Base-by-base conservation (phyloP, 2,329 filamentous ascomycete genomes). In the Colletotrichum tabaci region DNA sequence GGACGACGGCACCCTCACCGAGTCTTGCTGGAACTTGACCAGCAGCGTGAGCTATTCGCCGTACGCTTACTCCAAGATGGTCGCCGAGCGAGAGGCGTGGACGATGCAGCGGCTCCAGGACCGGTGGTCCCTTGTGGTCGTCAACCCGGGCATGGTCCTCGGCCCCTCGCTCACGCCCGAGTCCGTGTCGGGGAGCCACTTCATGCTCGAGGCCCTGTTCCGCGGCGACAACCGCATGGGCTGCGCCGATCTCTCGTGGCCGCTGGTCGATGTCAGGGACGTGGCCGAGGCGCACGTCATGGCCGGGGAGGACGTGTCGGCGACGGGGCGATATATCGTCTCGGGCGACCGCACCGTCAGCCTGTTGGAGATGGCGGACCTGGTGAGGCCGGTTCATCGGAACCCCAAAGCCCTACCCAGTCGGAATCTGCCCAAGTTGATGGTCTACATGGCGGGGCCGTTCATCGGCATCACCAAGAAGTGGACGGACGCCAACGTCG, bases 111-210 rank as follows among this genome's bases (percentile, higher is more conserved):
- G 67, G 18, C 42, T 62, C 26, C 72, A 73, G 21, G 58, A 49
- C 61, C 72, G 67, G 47, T 74, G 74, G 74, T 61, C 67, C 35
- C 40, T 74, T 15, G 58, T 64, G 26, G 65, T 67, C 16, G 60
- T 74, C 18, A 71, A 71, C 57, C 74, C 74, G 5, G 72, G 58
- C 42, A 23, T 74, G 6, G 72, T 74, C 40, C 61, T 52, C n/a
- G 74, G 74, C 18, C 74, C 74, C 12, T 57, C 74, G 10, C 66
- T 74, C 2, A 73, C 68, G 21, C 57, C 61, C 46, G 66, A 69
- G n/a, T 74, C 72, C 42, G 74, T 74, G n/a, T 78, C 77, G 7
- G 74, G 77, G 21, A 77, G 76, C 61, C 73, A 79, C 15, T 76
- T 74, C 49, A 64, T 79, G 30, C 71, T 80, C 23, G 75, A 78